These are phyloP conservation scores for Pichia heedii DNA, from an alignment of 805 yeast genomes.

Conservation along the genomic window DNA sequence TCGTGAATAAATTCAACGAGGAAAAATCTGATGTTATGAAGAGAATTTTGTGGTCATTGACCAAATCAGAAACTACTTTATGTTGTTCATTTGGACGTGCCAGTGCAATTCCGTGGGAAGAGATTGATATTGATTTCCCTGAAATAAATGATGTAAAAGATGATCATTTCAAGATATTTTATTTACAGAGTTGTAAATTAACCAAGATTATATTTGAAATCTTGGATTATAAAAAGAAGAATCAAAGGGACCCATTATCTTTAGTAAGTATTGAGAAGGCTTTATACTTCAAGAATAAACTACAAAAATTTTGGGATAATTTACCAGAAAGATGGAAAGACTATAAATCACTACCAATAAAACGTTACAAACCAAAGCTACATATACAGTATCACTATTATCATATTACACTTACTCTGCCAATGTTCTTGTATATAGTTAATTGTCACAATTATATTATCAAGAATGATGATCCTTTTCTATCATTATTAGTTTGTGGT, in stretches of 20 bases:
- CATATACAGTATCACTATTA: conserved; percentile 35
- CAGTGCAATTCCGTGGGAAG: conserved; percentile 35
- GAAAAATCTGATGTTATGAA: conserved; percentile 33
- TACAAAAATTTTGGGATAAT: conserved; percentile 28
- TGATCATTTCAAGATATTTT: conserved; percentile 26
- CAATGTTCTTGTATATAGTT: conserved; percentile 33
- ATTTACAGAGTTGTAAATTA: conserved; percentile 27
- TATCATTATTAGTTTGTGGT: conserved; percentile 32
- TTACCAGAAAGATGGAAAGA: conserved; percentile 27
- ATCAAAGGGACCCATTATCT: conserved; percentile 32
- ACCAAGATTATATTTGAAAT: conserved; percentile 33
- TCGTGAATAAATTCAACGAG: conserved; percentile 26
- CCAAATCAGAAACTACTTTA: conserved; percentile 32
- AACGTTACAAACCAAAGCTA: conserved; percentile 34
- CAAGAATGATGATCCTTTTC: conserved; percentile 34
- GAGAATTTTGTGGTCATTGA: conserved; percentile 37
- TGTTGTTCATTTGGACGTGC: conserved; percentile 40
- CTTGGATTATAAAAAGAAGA: conserved; percentile 30
- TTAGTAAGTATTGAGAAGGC: conserved; percentile 33
- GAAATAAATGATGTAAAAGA: conserved; percentile 22
- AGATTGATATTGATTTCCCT: conserved; percentile 36
- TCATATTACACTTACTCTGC: conserved; percentile 33
- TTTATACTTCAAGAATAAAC: conserved; percentile 27
- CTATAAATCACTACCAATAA: conserved; percentile 24
- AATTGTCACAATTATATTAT: conserved; percentile 28